Conservation (phyloP, 345 rosid genomes). For the Triadica sebifera region DNA sequence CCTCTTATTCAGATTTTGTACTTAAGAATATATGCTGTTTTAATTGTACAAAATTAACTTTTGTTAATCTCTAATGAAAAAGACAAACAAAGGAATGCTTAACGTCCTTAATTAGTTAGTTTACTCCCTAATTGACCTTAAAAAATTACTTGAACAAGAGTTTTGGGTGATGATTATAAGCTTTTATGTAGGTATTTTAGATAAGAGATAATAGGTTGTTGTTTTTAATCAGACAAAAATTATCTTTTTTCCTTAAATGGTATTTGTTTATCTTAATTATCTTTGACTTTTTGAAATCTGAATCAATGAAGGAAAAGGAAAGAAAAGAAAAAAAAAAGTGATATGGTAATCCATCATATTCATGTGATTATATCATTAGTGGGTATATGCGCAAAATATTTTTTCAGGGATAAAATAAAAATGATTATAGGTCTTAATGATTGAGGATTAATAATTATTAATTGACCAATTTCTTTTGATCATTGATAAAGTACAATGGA, state of each 20-base stretch:
- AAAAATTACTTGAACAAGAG: no score
- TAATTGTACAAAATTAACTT: background rate
- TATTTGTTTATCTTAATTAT: background rate
- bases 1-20: background rate
- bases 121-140: no score
- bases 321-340: background rate
- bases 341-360: no score
- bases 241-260: background rate
- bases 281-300: background rate
- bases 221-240: slow-evolving; percentile 7
- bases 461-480: background rate
- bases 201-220: background rate
- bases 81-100: background rate
- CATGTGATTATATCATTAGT: no score
- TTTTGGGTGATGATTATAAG: no score
- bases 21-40: background rate
- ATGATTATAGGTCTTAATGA: background rate
- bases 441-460: background rate
- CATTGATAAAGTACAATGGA: background rate
- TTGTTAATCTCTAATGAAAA: no score
- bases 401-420: no score
- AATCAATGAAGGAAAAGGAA: background rate
- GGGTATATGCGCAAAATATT: no score
- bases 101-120: background rate
- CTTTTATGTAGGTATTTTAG: no score